Evolutionary conservation across 1,284 basidiomycete species (phyloP).

Genomic region (Melampsora occidentalis): DNA sequence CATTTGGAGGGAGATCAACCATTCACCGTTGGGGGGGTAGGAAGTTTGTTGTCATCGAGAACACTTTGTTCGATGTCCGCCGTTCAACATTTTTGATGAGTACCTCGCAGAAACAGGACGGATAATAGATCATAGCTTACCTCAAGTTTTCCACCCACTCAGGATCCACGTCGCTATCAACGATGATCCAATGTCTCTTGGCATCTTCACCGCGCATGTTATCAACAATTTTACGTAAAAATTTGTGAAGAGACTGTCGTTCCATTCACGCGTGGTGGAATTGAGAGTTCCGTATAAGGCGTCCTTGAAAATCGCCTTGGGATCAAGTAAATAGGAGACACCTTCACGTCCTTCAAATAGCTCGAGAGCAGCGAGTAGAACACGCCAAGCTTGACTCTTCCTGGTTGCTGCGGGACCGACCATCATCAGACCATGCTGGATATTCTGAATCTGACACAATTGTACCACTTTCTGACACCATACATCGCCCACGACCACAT

Average conservation of each 20-base stretch:
- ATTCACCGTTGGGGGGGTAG: slow-evolving; percentile 98
- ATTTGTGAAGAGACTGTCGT: slow-evolving; percentile 97
- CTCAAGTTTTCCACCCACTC: slow-evolving; percentile 99
- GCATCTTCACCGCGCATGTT: slow-evolving; percentile 95
- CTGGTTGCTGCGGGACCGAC: slow-evolving; percentile 96
- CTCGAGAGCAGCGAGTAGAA: slow-evolving; percentile 84
- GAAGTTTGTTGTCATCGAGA: slow-evolving; percentile 95
- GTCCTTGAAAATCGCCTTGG: slow-evolving; percentile 98
- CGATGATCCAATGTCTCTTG: slow-evolving; percentile 99
- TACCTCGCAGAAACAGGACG: neutral
- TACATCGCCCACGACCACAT: slow-evolving; percentile 76
- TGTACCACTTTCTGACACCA: slow-evolving; percentile 97
- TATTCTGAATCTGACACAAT: slow-evolving; percentile 98
- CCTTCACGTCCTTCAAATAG: slow-evolving; percentile 88
- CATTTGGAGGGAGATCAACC: slow-evolving; percentile 91
- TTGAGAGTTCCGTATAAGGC: slow-evolving; percentile 96
- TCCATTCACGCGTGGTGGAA: slow-evolving; percentile 97
- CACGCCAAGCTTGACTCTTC: slow-evolving; percentile 96
- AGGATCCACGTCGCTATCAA: slow-evolving; percentile 98
- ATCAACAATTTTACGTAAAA: slow-evolving; percentile 95
- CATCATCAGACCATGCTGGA: slow-evolving; percentile 99
- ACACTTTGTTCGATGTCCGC: slow-evolving; percentile 63
- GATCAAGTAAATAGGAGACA: slow-evolving; percentile 94
- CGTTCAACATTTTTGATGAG: neutral
- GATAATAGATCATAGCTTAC: slow-evolving; percentile 56